Evolutionary conservation across 2,329 filamentous ascomycete genomes (phyloP).

Genomic region (Cercospora sp.): DNA sequence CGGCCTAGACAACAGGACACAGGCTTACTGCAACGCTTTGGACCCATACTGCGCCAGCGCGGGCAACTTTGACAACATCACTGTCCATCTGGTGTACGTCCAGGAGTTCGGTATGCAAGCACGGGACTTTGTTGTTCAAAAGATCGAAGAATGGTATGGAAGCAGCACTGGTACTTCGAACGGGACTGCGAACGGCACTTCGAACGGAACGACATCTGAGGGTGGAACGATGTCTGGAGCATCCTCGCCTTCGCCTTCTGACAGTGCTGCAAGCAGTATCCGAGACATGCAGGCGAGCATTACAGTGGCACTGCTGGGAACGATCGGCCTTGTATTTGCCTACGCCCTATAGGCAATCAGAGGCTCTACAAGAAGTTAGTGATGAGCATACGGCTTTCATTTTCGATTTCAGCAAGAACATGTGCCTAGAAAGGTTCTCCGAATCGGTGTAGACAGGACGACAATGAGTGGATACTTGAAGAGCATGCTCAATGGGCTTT

Average conservation of each 20-base stretch:
- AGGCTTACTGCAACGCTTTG: conserved; percentile 26
- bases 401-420: neutral
- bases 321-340: neutral
- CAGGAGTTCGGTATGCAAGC: conserved; percentile 23
- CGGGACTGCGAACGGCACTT: conserved; percentile 5
- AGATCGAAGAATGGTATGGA: conserved; percentile 18
- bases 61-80: conserved; percentile 18
- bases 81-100: conserved; percentile 25
- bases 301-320: neutral
- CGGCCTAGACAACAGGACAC: conserved; percentile 8
- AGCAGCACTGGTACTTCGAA: neutral
- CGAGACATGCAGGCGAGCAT: neutral
- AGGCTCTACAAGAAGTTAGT: neutral
- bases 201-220: neutral
- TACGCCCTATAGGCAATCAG: neutral
- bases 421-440: neutral
- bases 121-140: conserved; percentile 19
- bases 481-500: neutral
- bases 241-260: neutral
- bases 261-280: neutral
- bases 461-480: neutral
- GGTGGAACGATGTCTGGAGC: neutral
- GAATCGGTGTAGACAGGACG: neutral
- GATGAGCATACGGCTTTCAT: neutral
- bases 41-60: conserved; percentile 27